Evolutionary conservation across 768 basidiomycete genomes (phyloP).

Genomic region (Dentipellis sp.): DNA sequence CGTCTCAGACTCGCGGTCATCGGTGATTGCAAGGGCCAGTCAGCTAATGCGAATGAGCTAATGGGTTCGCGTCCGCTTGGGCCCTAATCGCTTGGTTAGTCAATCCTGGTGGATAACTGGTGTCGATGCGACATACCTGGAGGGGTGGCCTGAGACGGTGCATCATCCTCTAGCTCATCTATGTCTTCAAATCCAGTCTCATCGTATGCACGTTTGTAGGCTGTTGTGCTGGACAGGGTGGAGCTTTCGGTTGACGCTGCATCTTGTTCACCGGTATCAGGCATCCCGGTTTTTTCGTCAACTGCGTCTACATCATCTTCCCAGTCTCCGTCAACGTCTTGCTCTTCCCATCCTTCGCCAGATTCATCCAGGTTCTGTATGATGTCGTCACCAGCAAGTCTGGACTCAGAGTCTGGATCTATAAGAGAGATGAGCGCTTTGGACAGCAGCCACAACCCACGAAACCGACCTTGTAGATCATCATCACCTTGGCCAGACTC

Average conservation of each 20-base stretch:
- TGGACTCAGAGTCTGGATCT: not conserved
- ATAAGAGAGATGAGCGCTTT: not conserved
- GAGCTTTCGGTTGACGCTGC: slow-evolving; percentile 1
- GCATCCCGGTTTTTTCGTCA: not conserved
- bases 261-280: not conserved
- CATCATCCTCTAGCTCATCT: not conserved
- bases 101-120: not conserved
- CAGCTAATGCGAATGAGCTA: not conserved
- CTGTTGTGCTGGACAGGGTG: not conserved
- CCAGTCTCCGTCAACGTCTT: not conserved
- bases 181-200: not conserved
- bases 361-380: not conserved
- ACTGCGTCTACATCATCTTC: not conserved
- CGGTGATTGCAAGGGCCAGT: not conserved
- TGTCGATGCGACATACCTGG: not conserved
- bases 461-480: not conserved
- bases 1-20: not conserved
- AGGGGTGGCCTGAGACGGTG: not conserved
- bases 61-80: not conserved
- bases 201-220: not conserved
- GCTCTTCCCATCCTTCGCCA: too few species aligned
- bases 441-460: not conserved
- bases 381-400: not conserved
- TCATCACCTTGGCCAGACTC: not conserved
- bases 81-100: not conserved